Conservation (phyloP, 306 rosid genomes). For the Betula pendula region DNA sequence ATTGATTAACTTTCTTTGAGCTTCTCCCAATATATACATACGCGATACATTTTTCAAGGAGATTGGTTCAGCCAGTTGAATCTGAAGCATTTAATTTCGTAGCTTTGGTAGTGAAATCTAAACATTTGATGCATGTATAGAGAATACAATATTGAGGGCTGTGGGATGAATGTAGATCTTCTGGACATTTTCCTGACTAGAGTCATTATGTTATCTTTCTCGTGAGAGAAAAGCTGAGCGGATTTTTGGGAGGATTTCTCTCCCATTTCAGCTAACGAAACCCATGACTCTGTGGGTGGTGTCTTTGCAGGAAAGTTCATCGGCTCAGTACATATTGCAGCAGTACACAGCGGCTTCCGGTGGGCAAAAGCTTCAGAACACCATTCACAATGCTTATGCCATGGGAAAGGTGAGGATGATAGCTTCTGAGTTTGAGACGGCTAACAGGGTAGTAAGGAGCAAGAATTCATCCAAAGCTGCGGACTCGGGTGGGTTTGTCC, state of each 20-base stretch:
- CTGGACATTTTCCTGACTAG: background rate
- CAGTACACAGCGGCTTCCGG: slow-evolving; percentile 96
- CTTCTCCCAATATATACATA: too few relatives aligned
- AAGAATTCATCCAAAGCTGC: slow-evolving; percentile 80
- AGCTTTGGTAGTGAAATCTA: background rate
- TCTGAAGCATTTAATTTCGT: background rate
- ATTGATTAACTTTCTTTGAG: too few relatives aligned
- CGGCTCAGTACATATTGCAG: slow-evolving; percentile 97
- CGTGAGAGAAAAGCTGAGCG: background rate
- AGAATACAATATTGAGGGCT: background rate
- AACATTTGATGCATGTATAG: background rate
- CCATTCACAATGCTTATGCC: slow-evolving; percentile 83
- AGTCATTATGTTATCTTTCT: background rate
- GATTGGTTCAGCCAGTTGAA: background rate
- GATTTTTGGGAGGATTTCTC: slow-evolving; percentile 17
- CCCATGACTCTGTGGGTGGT: slow-evolving; percentile 21
- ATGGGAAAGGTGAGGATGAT: slow-evolving; percentile 98
- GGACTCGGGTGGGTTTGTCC: slow-evolving; percentile 90
- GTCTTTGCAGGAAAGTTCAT: slow-evolving; percentile 79
- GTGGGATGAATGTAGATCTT: background rate
- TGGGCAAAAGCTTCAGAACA: slow-evolving; percentile 85
- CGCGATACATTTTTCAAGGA: too few relatives aligned
- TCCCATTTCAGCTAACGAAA: background rate
- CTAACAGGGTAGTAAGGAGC: slow-evolving; percentile 70
- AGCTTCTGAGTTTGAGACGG: slow-evolving; percentile 93